Conservation (phyloP, 768 basidiomycete genomes). For the Tricholoma sp. region DNA sequence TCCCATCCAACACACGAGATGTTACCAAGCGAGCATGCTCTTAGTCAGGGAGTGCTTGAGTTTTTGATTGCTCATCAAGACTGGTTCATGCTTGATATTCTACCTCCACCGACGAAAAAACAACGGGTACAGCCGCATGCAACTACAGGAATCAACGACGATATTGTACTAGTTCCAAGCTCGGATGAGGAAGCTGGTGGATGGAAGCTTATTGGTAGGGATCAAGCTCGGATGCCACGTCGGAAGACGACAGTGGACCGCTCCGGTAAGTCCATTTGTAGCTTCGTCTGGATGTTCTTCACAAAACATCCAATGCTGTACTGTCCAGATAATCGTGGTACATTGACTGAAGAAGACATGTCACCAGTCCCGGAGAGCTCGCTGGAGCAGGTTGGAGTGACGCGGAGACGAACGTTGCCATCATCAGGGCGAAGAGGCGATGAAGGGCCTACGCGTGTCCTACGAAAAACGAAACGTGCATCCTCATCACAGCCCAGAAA, state of each 20-base stretch:
- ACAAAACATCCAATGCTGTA: background rate
- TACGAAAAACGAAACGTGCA: constrained; percentile 49
- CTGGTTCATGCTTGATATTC: constrained; percentile 87
- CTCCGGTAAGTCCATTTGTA: too few species aligned
- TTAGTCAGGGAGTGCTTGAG: constrained; percentile 88
- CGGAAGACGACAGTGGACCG: constrained; percentile 54
- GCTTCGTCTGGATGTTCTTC: constrained; percentile 6
- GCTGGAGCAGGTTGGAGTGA: constrained; percentile 28
- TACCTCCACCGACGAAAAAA: constrained; percentile 48
- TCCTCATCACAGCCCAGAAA: constrained; percentile 33
- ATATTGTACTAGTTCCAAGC: constrained; percentile 32
- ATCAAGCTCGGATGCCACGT: constrained; percentile 41
- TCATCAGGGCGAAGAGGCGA: constrained; percentile 36
- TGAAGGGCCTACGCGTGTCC: constrained; percentile 27
- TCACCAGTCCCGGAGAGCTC: constrained; percentile 47
- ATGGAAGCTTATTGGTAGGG: constrained; percentile 48
- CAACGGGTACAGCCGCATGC: constrained; percentile 11
- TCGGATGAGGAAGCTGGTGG: constrained; percentile 50
- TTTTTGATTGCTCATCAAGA: constrained; percentile 97
- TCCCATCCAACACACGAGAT: constrained; percentile 87
- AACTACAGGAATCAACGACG: constrained; percentile 39
- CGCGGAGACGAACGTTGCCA: constrained; percentile 65
- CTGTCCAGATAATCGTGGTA: constrained; percentile 17
- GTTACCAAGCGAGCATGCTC: constrained; percentile 77
- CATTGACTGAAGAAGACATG: constrained; percentile 31